These are phyloP conservation scores for Penicillium sp. DNA, from an alignment of 2,329 filamentous ascomycete species.

Conservation along the genomic window DNA sequence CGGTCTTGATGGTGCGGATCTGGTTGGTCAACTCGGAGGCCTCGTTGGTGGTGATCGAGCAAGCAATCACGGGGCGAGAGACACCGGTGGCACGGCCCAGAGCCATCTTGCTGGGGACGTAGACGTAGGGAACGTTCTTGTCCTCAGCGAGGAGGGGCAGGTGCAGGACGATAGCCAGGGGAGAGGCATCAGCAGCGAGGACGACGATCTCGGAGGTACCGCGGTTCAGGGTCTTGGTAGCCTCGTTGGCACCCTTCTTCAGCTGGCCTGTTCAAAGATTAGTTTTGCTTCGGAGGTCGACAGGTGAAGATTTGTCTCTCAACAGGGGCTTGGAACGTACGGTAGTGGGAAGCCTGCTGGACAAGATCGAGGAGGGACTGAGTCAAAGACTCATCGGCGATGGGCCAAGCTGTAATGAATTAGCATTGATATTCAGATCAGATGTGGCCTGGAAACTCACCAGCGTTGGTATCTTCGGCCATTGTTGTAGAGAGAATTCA, in stretches of 20 bases:
- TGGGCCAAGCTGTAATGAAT: conserved; percentile 59
- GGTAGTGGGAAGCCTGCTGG: conserved; percentile 62
- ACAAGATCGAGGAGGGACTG: conserved; percentile 81
- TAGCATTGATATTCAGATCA: not conserved
- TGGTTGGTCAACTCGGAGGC: conserved; percentile 81
- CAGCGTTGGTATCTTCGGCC: conserved; percentile 34
- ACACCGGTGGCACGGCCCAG: conserved; percentile 90
- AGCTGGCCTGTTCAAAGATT: conserved; percentile 54
- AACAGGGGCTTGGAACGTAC: not conserved
- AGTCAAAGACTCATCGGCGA: conserved; percentile 71
- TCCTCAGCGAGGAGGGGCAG: conserved; percentile 82
- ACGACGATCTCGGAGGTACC: conserved; percentile 88
- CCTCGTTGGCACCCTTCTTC: conserved; percentile 85
- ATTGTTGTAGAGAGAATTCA: conserved; percentile 24
- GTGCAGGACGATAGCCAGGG: conserved; percentile 84
- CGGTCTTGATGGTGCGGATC: conserved; percentile 87
- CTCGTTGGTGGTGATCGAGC: conserved; percentile 88
- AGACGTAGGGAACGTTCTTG: conserved; percentile 71
- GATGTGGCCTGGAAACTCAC: conserved; percentile 15
- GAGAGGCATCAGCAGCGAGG: conserved; percentile 82
- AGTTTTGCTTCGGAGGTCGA: not conserved
- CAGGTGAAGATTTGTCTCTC: not conserved
- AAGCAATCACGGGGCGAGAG: conserved; percentile 80
- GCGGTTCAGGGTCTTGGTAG: conserved; percentile 86
- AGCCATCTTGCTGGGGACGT: conserved; percentile 75